Conservation (phyloP, 148 eudicot genomes). For the Cornus controversa region DNA sequence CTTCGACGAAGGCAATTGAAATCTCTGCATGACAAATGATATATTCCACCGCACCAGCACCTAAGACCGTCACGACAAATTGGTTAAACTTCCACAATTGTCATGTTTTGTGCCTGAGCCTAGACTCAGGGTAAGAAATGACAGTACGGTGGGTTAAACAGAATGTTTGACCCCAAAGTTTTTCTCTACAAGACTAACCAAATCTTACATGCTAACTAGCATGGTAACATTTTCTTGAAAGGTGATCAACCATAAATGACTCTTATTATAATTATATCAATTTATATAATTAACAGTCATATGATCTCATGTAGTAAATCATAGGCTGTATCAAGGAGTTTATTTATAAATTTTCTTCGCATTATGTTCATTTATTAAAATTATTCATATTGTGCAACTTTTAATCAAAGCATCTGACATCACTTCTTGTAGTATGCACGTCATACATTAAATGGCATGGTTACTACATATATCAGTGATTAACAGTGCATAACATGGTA, state of each 20-base stretch:
- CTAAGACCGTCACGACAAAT: slow-evolving; percentile 29
- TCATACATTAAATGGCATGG: not conserved
- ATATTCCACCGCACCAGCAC: slow-evolving; percentile 91
- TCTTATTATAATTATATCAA: not conserved
- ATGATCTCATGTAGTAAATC: not conserved
- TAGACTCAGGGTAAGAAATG: not conserved
- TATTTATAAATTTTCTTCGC: not conserved
- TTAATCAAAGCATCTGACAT: not conserved
- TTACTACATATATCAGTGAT: not conserved
- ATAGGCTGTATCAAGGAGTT: not conserved
- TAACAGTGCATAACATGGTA: not conserved
- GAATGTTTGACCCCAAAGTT: not conserved
- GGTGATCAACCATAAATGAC: not conserved
- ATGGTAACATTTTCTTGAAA: not conserved
- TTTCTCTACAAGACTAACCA: not conserved
- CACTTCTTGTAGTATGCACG: not conserved
- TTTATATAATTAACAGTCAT: not conserved
- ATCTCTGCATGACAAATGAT: slow-evolving; percentile 88
- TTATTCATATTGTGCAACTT: not conserved
- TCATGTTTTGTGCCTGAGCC: not conserved
- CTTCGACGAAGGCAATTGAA: slow-evolving; percentile 74
- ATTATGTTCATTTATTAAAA: no score
- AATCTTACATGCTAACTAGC: not conserved
- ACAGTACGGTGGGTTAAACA: not conserved
- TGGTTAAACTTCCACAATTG: slow-evolving; percentile 4